These are phyloP conservation scores for Pestalotiopsis sp. DNA, from an alignment of 2,329 filamentous ascomycete species.

Conservation along the genomic window DNA sequence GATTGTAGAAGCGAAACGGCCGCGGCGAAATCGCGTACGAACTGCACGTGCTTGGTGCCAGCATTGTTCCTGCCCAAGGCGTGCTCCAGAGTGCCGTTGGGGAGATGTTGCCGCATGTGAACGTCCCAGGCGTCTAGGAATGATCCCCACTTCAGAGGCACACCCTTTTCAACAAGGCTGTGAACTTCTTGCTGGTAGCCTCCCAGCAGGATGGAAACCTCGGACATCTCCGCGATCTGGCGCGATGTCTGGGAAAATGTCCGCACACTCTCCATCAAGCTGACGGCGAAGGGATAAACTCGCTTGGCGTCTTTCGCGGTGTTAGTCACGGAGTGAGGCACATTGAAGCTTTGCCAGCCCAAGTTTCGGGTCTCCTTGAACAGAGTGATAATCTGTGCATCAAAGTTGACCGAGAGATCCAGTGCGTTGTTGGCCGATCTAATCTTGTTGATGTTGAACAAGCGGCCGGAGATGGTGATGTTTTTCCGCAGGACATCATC, in stretches of 20 bases:
- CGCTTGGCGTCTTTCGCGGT: slow-evolving; percentile 98
- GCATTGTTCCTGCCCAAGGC: slow-evolving; percentile 55
- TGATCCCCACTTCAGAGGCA: slow-evolving; percentile 93
- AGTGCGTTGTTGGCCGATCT: slow-evolving; percentile 87
- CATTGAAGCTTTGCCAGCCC: slow-evolving; percentile 90
- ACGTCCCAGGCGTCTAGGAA: slow-evolving; percentile 97
- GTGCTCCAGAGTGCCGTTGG: slow-evolving; percentile 62
- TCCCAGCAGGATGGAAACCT: slow-evolving; percentile 83
- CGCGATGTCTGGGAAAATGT: slow-evolving; percentile 88
- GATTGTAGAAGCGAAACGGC: slow-evolving; percentile 85
- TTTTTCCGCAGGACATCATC: slow-evolving; percentile 86
- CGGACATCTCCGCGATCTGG: slow-evolving; percentile 81
- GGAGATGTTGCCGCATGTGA: slow-evolving; percentile 66
- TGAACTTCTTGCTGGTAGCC: slow-evolving; percentile 93
- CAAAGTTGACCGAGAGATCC: slow-evolving; percentile 93
- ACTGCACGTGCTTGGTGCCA: slow-evolving; percentile 94
- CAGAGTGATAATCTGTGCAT: slow-evolving; percentile 92
- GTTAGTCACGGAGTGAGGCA: slow-evolving; percentile 92
- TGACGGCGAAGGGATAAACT: slow-evolving; percentile 97
- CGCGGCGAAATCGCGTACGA: slow-evolving; percentile 89
- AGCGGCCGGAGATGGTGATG: slow-evolving; percentile 85
- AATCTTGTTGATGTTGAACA: slow-evolving; percentile 88
- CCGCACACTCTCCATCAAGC: slow-evolving; percentile 97
- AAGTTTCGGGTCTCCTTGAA: slow-evolving; percentile 99
- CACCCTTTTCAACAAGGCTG: slow-evolving; percentile 77